phyloP scores from a whole-genome alignment of 805 yeast genomes.

The Kluyveromyces lactis region DNA sequence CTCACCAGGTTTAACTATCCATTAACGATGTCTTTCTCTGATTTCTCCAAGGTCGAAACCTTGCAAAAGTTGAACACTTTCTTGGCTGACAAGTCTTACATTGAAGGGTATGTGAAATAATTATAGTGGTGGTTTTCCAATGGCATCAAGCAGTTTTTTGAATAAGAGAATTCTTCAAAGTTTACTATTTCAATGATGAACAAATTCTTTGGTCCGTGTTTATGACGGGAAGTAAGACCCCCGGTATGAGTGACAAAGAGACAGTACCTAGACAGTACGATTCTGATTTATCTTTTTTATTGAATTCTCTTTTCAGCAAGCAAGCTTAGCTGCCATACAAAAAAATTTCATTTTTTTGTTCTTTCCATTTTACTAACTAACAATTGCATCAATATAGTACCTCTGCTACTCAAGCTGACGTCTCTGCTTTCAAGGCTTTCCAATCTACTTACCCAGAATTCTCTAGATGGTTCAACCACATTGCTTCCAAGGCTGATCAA shows the following conservation, averaged over 20 bases:
- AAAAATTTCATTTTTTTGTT: too few species aligned
- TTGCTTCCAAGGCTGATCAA: conserved; percentile 85
- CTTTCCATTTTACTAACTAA: conserved; percentile 5
- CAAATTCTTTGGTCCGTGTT: conserved; percentile 83
- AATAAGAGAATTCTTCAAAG: too few species aligned
- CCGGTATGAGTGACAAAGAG: conserved; percentile 82
- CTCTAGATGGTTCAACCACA: conserved; percentile 98
- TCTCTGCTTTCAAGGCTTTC: conserved; percentile 87
- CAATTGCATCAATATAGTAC: too few species aligned
- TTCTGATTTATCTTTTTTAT: background rate
- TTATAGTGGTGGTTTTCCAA: background rate
- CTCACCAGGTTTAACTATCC: too few species aligned
- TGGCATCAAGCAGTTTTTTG: too few species aligned
- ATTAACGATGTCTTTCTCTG: conserved; percentile 61
- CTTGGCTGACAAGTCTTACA: conserved; percentile 89
- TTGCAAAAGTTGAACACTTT: conserved; percentile 67
- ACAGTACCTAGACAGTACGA: conserved; percentile 18
- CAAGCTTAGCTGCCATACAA: too few species aligned
- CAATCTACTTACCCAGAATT: conserved; percentile 87
- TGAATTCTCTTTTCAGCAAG: too few species aligned
- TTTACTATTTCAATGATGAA: conserved; percentile 45
- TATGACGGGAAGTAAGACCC: conserved; percentile 95
- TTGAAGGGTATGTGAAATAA: conserved; percentile 75
- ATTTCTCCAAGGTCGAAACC: conserved; percentile 72
- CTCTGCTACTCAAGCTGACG: conserved; percentile 93